A percentile compares a stretch with the other conserved stretches of the same genome.
Evolutionary conservation across 2,329 filamentous ascomycete genomes (phyloP).

Genomic region (Teratosphaeria nubilosa): DNA sequence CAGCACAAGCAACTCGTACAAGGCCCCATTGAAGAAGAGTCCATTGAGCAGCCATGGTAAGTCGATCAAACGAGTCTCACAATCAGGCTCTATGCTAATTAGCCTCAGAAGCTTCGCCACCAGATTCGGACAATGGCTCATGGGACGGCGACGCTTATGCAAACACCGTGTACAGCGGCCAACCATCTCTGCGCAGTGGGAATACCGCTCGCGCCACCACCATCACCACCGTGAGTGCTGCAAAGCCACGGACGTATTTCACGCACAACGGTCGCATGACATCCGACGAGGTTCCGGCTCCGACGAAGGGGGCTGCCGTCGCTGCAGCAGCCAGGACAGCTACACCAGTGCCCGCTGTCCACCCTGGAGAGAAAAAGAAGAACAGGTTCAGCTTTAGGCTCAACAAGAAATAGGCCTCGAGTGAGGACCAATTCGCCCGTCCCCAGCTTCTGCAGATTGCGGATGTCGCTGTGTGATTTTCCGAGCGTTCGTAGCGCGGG

Average conservation of each 20-base stretch:
- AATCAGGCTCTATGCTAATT: neutral
- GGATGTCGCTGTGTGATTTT: no score
- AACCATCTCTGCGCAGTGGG: constrained; percentile 2
- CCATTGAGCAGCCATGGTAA: constrained; percentile 18
- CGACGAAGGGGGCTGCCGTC: neutral
- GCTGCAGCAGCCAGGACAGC: neutral
- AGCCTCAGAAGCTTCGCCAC: constrained; percentile 15
- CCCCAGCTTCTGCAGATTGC: no score
- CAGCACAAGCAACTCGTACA: constrained; percentile 3
- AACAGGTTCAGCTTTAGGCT: constrained; percentile 15
- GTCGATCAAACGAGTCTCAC: neutral
- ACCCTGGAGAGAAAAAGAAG: constrained; percentile 18
- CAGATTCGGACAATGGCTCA: constrained; percentile 13
- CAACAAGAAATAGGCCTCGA: constrained; percentile 3
- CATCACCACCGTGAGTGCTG: constrained; percentile 1
- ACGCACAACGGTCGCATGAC: constrained; percentile 18
- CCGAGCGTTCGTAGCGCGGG: neutral
- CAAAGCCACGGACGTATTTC: constrained; percentile 19
- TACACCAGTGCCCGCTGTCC: neutral
- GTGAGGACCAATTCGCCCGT: no score
- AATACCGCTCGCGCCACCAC: constrained; percentile 1
- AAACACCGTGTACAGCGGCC: constrained; percentile 4
- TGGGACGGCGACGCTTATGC: constrained; percentile 8
- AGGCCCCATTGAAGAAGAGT: constrained; percentile 11
- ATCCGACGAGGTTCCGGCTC: constrained; percentile 3